Evolutionary conservation across 305 asterid species (phyloP), one percentile per base, ranked within the genome.

Genomic region (Fraxinus paxiana): DNA sequence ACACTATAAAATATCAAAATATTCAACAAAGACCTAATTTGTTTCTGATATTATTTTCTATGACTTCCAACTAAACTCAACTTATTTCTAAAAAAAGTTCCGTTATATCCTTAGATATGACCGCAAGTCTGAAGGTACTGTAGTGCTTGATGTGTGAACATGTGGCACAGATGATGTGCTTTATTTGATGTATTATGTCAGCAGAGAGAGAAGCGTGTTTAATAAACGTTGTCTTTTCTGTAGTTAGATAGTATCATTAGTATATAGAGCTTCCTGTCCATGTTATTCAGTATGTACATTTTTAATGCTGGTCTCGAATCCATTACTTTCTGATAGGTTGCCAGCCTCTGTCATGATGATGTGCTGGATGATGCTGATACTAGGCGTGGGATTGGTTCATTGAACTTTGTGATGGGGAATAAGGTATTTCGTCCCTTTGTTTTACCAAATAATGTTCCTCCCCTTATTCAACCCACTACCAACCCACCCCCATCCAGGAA

Each of bases 341-440:
- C 99, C 67, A 95, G 99, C 89, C 97, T 95, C 87, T 98, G 94
- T 77, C 99, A 95, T 85, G 99, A 95, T 86, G 99, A 93, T 75
- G 98, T 95, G 83, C 83, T 95, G 90, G 99, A 93, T 90, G 99
- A 95, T 84, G 99, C 99, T 75, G 97, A 92, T 77, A 92, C 97
- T 34, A 91, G 98, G 86, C 87, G 99, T 46, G 99, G 99, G 74
- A 88, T 95, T 54, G 92, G 92, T 81, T 93, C 99, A 59, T 83
- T 95, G 82, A 95, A 95, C 83, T 91, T 77, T 82, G 96, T 92
- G 75, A 91, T 95, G 99, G 98, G 99, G 79, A 93, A 93, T 85
- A 95, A 95, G 98, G 99, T 95, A 85, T 67, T 26, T 17, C 65
- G 17, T 54, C 10, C 26, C 24, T 54, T 17, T 54, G 10, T 54